A percentile compares a stretch with the other conserved stretches of the same genome.
Evolutionary conservation across 2,329 filamentous ascomycete genomes (phyloP).

Genomic region (Rhynchosporium graminicola): DNA sequence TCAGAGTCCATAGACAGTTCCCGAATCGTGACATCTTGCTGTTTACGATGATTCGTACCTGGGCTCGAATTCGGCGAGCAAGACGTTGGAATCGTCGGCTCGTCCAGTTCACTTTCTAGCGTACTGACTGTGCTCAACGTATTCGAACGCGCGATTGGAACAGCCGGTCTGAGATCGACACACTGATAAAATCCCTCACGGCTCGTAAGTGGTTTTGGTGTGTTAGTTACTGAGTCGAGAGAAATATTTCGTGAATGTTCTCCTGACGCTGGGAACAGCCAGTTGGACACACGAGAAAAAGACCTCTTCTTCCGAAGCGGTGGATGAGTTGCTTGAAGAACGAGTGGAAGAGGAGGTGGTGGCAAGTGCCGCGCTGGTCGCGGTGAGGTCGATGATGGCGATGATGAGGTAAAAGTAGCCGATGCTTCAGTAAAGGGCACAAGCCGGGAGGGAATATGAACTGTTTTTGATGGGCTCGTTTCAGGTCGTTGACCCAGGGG

Average conservation of each 20-base stretch:
- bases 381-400: conserved; percentile 23
- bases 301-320: conserved; percentile 67
- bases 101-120: conserved; percentile 48
- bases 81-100: conserved; percentile 50
- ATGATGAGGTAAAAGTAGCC: conserved; percentile 28
- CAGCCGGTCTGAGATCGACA: conserved; percentile 41
- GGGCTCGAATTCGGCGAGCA: conserved; percentile 47
- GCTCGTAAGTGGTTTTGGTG: conserved; percentile 52
- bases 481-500: conserved; percentile 33
- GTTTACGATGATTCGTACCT: conserved; percentile 22
- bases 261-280: conserved; percentile 51
- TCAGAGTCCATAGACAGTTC: conserved; percentile 24
- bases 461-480: conserved; percentile 43
- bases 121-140: conserved; percentile 51
- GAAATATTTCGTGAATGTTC: conserved; percentile 45
- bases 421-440: conserved; percentile 40
- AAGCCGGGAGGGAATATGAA: conserved; percentile 41
- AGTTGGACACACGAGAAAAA: conserved; percentile 61
- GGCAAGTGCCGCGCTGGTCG: conserved; percentile 25
- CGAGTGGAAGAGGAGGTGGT: conserved; percentile 57
- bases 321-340: conserved; percentile 51
- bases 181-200: conserved; percentile 62
- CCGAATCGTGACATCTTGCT: conserved; percentile 21
- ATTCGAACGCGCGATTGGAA: conserved; percentile 26
- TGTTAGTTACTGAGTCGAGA: conserved; percentile 56